Conservation (phyloP, 2,329 filamentous ascomycete genomes). For the Xylaria arbuscula region DNA sequence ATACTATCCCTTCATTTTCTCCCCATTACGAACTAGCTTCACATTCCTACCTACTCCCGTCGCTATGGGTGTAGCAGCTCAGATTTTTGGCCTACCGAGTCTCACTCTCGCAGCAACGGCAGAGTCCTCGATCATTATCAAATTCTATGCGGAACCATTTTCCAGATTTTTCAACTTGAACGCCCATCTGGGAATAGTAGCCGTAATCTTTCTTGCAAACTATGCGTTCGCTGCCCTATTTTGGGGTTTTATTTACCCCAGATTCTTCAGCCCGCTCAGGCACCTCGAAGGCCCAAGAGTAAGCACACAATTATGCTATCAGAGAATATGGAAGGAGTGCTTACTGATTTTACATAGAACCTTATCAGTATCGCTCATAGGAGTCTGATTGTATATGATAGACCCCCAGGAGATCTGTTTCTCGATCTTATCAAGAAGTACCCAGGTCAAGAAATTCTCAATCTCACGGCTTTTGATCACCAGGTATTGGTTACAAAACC, state of each 20-base stretch:
- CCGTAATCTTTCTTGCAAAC: constrained; percentile 37
- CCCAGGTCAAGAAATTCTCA: constrained; percentile 42
- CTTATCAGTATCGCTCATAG: constrained; percentile 38
- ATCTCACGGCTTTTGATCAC: constrained; percentile 36
- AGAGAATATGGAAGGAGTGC: background rate
- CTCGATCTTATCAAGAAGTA: constrained; percentile 41
- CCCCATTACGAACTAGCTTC: background rate
- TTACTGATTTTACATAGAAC: constrained; percentile 15
- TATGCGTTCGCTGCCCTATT: constrained; percentile 39
- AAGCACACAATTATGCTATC: constrained; percentile 16
- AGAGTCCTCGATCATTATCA: constrained; percentile 48
- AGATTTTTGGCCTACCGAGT: constrained; percentile 43
- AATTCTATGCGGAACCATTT: constrained; percentile 35
- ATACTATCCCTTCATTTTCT: background rate
- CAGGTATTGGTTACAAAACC: constrained; percentile 46
- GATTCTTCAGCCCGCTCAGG: constrained; percentile 41
- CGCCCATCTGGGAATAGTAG: constrained; percentile 22
- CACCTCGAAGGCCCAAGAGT: constrained; percentile 43
- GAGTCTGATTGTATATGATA: constrained; percentile 32
- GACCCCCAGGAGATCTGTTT: constrained; percentile 39
- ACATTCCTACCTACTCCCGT: background rate
- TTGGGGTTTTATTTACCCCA: constrained; percentile 41
- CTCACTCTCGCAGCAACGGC: constrained; percentile 42
- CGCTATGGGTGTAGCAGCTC: constrained; percentile 28
- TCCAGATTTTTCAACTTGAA: constrained; percentile 26